Conservation (phyloP, 306 rosid genomes). For the Vachellia pachyceras region DNA sequence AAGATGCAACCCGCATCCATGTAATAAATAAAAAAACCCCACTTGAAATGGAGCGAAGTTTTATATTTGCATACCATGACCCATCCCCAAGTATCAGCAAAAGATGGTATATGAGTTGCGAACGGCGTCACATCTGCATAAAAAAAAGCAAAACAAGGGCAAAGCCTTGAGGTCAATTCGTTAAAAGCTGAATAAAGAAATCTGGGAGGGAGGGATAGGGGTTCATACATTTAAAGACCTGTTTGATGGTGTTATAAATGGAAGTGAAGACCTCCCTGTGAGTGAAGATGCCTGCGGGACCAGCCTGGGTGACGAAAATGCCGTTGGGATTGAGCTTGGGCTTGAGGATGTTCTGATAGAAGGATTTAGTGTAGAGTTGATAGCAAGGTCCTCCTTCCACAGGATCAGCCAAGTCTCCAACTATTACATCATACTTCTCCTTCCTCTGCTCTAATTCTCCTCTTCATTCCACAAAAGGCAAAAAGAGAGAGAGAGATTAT, state of each 20-base stretch:
- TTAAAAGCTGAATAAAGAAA: not conserved
- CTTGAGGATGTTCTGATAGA: constrained; percentile 71
- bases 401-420: constrained; percentile 98
- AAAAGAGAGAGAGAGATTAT: too few species aligned
- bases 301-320: constrained; percentile 98
- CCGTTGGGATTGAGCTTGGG: constrained; percentile 85
- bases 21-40: not conserved
- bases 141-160: constrained; percentile 4
- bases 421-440: constrained; percentile 74
- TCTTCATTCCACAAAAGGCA: constrained; percentile 49
- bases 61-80: constrained; percentile 70
- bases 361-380: constrained; percentile 89
- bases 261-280: constrained; percentile 99
- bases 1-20: not conserved
- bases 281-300: constrained; percentile 96
- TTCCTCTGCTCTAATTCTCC: constrained; percentile 75
- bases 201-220: not conserved
- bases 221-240: constrained; percentile 79
- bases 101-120: constrained; percentile 89
- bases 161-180: not conserved
- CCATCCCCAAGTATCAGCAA: constrained; percentile 99
- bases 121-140: constrained; percentile 77
- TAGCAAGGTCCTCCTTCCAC: constrained; percentile 98
- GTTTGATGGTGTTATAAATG: constrained; percentile 85
- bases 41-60: not conserved